These are phyloP conservation scores for Debaryomyces fabryi DNA, from an alignment of 1,139 yeast genomes.

Conservation along the genomic window DNA sequence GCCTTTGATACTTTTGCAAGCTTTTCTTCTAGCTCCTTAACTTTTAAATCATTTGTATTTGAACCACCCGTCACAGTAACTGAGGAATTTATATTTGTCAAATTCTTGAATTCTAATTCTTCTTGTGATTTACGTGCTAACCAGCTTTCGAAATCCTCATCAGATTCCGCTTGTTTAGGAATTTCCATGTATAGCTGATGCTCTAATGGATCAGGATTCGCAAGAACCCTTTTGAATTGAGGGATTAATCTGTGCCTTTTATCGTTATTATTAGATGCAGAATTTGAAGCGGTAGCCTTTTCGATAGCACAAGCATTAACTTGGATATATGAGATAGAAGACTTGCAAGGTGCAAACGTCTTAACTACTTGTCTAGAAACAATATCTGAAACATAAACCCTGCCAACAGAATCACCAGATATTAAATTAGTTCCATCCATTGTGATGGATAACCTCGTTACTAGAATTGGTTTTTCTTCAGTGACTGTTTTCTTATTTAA, in stretches of 20 bases:
- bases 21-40: conserved; percentile 43
- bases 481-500: conserved; percentile 10
- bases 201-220: conserved; percentile 42
- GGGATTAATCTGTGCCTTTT: conserved; percentile 52
- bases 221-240: conserved; percentile 60
- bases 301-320: conserved; percentile 21
- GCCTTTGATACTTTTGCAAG: conserved; percentile 56
- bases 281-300: conserved; percentile 4
- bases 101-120: conserved; percentile 52
- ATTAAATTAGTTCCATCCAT: conserved; percentile 76
- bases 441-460: conserved; percentile 60
- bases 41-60: conserved; percentile 11
- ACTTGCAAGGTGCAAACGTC: conserved; percentile 58
- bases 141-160: conserved; percentile 40
- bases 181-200: conserved; percentile 58
- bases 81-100: conserved; percentile 39
- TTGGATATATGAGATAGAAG: conserved; percentile 35
- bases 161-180: conserved; percentile 18
- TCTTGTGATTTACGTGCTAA: conserved; percentile 50
- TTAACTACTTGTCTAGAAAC: conserved; percentile 76
- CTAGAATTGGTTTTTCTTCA: conserved; percentile 20
- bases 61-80: conserved; percentile 22
- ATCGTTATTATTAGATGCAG: conserved; percentile 23
- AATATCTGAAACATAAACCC: conserved; percentile 69
- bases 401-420: conserved; percentile 76